These are phyloP conservation scores for Grifola frondosa DNA, from an alignment of 1,284 basidiomycete species.

Conservation along the genomic window DNA sequence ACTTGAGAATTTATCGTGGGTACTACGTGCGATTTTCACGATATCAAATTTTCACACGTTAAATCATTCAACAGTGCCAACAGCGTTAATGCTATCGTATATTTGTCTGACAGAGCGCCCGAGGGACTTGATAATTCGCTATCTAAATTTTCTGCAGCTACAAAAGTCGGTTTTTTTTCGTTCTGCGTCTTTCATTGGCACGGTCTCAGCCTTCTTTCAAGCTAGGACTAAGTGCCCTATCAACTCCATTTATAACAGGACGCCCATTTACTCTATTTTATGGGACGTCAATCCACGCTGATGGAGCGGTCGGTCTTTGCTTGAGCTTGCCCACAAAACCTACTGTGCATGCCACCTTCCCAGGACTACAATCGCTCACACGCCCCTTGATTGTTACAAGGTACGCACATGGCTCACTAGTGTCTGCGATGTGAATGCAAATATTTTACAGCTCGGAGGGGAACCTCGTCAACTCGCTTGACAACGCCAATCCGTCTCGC, in stretches of 20 bases:
- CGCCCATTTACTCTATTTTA: slow-evolving; percentile 76
- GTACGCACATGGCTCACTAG: slow-evolving; percentile 32
- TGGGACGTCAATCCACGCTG: slow-evolving; percentile 53
- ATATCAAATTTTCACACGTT: not conserved
- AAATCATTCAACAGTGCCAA: slow-evolving; percentile 29
- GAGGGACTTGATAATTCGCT: slow-evolving; percentile 61
- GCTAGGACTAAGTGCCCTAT: slow-evolving; percentile 73
- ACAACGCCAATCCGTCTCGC: slow-evolving; percentile 68
- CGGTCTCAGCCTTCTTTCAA: slow-evolving; percentile 28
- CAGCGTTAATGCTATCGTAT: slow-evolving; percentile 51
- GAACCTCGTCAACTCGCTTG: slow-evolving; percentile 71
- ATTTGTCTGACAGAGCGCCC: slow-evolving; percentile 61
- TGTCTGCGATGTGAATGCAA: not conserved
- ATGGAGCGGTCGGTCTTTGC: slow-evolving; percentile 72
- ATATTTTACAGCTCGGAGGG: slow-evolving; percentile 60
- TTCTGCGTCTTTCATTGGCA: not conserved
- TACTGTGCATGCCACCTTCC: slow-evolving; percentile 42
- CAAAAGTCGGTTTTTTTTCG: slow-evolving; percentile 43
- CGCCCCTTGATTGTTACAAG: slow-evolving; percentile 54
- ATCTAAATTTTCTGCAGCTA: slow-evolving; percentile 44
- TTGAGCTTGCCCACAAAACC: slow-evolving; percentile 25
- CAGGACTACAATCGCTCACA: slow-evolving; percentile 55
- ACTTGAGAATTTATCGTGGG: slow-evolving; percentile 39
- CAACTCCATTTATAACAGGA: slow-evolving; percentile 86
- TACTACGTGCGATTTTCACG: not conserved